Evolutionary conservation across 768 basidiomycete genomes (phyloP), one percentile per base, ranked within the genome.

Genomic region (Hygrophorus pudorinus): DNA sequence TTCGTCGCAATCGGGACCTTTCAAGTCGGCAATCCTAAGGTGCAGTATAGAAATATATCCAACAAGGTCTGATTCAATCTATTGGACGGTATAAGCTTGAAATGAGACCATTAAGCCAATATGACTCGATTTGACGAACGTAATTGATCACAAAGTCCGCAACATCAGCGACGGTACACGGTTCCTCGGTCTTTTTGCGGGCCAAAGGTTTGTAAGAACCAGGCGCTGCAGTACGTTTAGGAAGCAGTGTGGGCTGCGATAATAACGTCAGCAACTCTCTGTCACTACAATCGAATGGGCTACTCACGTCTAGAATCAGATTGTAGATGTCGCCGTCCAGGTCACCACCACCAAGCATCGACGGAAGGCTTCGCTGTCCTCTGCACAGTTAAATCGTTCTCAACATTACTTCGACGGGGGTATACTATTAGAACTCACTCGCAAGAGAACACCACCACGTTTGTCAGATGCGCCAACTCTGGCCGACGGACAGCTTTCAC

Each of bases 321-420:
- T 72, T 73, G 43, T 71, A 76, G 16, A 70, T 65, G 42, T 75
- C 73, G 4, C 73, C 74, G 49, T 76, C 74, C 37, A 75, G 56
- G 55, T 76, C 74, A 6, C 75, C 75, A 17, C 74, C 75, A 20
- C 73, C 73, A 12, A 76, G 65, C 47, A 62, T 65, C 9, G 69
- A 70, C 1, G 73, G 65, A 10, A 76, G 48, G 13, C 70, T 57
- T 42, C 73, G 63, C 30, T 59, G 30, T 7, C 73, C 73, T 61
- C 65, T 68, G 38, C 16, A 44, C 33, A 44, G 13, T 45, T 9
- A 31, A 18, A 14, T 28, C 1, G 48, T 39, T 34, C 45, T 44
- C 12, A 41, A 35, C 40, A 2, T 40, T 35, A 40, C 27, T 2
- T 27, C 24, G 30, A 46, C 11, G 37, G 40, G 3, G 13, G 18